phyloP scores from a whole-genome alignment of 2,329 filamentous ascomycete genomes.

The Aspergillus intermedius region DNA sequence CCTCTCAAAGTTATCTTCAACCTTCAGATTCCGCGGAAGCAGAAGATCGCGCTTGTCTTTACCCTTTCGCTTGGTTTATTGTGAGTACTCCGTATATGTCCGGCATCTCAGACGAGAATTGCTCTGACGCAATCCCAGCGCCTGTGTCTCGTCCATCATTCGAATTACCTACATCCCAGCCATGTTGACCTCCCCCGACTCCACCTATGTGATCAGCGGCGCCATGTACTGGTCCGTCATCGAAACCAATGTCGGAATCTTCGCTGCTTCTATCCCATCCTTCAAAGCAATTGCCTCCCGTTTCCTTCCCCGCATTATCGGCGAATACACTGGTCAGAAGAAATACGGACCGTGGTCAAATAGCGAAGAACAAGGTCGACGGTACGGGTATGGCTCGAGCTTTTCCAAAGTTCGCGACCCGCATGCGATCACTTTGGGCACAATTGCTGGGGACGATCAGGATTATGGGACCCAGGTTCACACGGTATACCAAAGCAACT shows the following conservation, averaged over 20 bases:
- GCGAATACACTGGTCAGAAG: slow-evolving; percentile 24
- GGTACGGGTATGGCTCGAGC: slow-evolving; percentile 16
- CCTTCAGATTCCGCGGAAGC: slow-evolving; percentile 42
- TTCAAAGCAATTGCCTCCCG: slow-evolving; percentile 36
- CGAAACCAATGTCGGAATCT: slow-evolving; percentile 38
- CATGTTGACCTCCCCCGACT: slow-evolving; percentile 34
- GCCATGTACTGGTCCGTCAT: slow-evolving; percentile 44
- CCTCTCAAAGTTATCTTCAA: slow-evolving; percentile 45
- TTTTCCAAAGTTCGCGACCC: slow-evolving; percentile 22
- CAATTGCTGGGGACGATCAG: slow-evolving; percentile 7
- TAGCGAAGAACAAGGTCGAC: slow-evolving; percentile 6
- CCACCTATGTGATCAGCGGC: slow-evolving; percentile 31
- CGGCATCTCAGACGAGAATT: not conserved
- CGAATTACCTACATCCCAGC: slow-evolving; percentile 41
- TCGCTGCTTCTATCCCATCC: slow-evolving; percentile 38
- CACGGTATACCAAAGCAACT: slow-evolving; percentile 9
- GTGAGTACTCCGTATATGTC: slow-evolving; percentile 8
- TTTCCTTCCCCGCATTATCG: slow-evolving; percentile 39
- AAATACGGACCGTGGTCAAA: slow-evolving; percentile 20
- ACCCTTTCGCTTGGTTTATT: slow-evolving; percentile 50
- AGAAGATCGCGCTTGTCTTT: slow-evolving; percentile 41
- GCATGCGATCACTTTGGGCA: slow-evolving; percentile 13
- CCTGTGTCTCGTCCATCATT: slow-evolving; percentile 43
- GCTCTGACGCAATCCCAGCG: slow-evolving; percentile 20
- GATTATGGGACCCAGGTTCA: slow-evolving; percentile 21